A percentile compares a stretch with the other conserved stretches of the same genome.
These are phyloP conservation scores for Curvularia lunata DNA, from an alignment of 2,329 filamentous ascomycete species.

Conservation along the genomic window DNA sequence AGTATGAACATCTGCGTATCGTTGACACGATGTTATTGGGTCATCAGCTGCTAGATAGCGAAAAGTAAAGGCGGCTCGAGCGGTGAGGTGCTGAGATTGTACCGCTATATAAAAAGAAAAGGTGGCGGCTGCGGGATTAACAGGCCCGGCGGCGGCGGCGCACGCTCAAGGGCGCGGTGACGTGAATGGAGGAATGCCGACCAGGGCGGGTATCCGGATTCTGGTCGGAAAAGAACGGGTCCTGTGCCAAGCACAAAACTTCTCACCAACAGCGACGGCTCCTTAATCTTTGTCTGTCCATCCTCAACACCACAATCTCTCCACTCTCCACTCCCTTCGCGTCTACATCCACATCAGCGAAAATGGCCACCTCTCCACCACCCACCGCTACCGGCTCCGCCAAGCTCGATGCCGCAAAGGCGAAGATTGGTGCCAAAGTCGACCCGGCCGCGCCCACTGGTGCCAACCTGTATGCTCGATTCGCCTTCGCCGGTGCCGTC, in stretches of 20 bases:
- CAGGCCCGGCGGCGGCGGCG: slow-evolving; percentile 3
- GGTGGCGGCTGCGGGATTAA: slow-evolving; percentile 17
- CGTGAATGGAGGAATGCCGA: slow-evolving; percentile 22
- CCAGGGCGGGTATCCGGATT: slow-evolving; percentile 21
- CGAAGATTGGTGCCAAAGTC: slow-evolving; percentile 51
- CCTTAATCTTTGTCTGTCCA: slow-evolving; percentile 30
- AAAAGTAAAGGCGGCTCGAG: neutral
- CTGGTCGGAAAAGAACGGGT: slow-evolving; percentile 22
- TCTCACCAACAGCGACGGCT: slow-evolving; percentile 23
- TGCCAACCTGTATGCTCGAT: slow-evolving; percentile 85
- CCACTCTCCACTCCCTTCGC: slow-evolving; percentile 36
- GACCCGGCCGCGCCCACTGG: slow-evolving; percentile 65
- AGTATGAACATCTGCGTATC: neutral
- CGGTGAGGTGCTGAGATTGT: neutral
- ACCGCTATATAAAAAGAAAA: neutral
- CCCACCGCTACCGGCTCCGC: slow-evolving; percentile 57
- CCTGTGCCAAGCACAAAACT: slow-evolving; percentile 27
- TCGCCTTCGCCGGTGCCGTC: slow-evolving; percentile 95
- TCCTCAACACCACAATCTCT: slow-evolving; percentile 25
- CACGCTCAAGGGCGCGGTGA: slow-evolving; percentile 18
- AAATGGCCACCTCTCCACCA: slow-evolving; percentile 49
- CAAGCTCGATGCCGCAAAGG: slow-evolving; percentile 62
- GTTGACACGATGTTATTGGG: neutral
- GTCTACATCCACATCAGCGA: slow-evolving; percentile 23
- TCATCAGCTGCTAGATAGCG: neutral